Conservation (phyloP, 768 basidiomycete species). For the Boletales sp. region DNA sequence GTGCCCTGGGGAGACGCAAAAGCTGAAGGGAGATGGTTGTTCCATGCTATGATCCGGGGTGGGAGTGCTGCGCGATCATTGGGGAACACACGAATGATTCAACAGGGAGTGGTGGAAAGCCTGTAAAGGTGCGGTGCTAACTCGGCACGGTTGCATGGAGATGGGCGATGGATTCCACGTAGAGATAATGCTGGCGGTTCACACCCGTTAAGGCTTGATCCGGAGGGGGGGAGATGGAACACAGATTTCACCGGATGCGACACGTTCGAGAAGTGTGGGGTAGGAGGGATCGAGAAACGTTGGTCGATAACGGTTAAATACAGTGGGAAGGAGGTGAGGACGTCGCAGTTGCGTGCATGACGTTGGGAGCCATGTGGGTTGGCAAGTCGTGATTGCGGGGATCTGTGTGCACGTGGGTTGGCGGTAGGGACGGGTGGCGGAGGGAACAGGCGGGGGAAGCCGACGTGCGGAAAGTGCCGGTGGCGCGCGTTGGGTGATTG, state of each 20-base stretch:
- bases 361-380: too few species aligned
- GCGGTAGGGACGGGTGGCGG: slow-evolving; percentile 7
- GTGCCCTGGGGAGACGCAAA: too few species aligned
- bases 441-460: slow-evolving; percentile 16
- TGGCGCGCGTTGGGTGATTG: slow-evolving; percentile 18
- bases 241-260: too few species aligned
- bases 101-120: too few species aligned
- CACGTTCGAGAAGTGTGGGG: background rate
- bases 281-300: background rate
- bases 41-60: background rate
- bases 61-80: slow-evolving; percentile 1
- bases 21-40: background rate
- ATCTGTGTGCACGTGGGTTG: background rate
- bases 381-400: background rate
- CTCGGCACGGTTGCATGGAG: slow-evolving; percentile 1
- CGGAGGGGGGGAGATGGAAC: background rate
- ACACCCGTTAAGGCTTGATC: background rate
- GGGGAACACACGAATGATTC: background rate
- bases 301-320: too few species aligned
- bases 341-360: too few species aligned
- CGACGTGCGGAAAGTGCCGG: slow-evolving; percentile 24
- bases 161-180: background rate
- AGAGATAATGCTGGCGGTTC: background rate
- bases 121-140: background rate
- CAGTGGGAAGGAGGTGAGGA: too few species aligned